Conservation (phyloP, 2,329 filamentous ascomycete genomes). For the Fusarium compactum region DNA sequence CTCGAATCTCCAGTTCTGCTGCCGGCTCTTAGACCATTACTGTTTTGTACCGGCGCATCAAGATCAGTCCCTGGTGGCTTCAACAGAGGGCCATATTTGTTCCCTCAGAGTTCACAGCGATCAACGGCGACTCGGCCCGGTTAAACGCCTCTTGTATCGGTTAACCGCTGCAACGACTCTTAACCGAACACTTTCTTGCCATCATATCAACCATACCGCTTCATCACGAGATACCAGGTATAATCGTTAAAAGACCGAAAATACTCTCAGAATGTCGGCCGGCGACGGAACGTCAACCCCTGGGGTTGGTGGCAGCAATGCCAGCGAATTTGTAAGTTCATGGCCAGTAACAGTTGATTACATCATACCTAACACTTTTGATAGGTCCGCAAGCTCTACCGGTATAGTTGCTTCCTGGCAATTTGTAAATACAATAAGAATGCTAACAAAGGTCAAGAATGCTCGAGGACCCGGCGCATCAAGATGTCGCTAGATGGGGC, state of each 20-base stretch:
- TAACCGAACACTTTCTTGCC: constrained; percentile 18
- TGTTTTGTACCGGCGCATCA: constrained; percentile 26
- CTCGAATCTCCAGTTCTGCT: constrained; percentile 25
- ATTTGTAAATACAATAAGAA: neutral
- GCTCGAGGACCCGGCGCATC: constrained; percentile 94
- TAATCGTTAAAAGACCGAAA: constrained; percentile 6
- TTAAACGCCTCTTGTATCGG: constrained; percentile 32
- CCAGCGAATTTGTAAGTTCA: constrained; percentile 90
- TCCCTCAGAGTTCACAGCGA: constrained; percentile 18
- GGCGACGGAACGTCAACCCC: constrained; percentile 51
- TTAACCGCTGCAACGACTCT: constrained; percentile 22
- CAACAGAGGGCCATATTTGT: neutral
- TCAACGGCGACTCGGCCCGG: constrained; percentile 30
- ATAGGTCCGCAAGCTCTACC: constrained; percentile 97
- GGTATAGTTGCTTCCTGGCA: constrained; percentile 67
- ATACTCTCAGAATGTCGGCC: constrained; percentile 49
- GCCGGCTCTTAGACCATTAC: constrained; percentile 16
- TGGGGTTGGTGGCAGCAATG: constrained; percentile 74
- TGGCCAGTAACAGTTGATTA: neutral
- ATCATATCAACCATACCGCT: constrained; percentile 7
- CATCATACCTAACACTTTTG: constrained; percentile 45
- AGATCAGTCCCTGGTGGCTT: neutral
- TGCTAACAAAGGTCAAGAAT: constrained; percentile 63
- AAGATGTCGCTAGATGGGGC: constrained; percentile 94
- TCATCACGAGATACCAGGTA: constrained; percentile 6